A percentile compares a stretch with the other conserved stretches of the same genome.
phyloP scores from a whole-genome alignment of 495 filamentous ascomycete genomes.

The Lindgomyces ingoldianus region DNA sequence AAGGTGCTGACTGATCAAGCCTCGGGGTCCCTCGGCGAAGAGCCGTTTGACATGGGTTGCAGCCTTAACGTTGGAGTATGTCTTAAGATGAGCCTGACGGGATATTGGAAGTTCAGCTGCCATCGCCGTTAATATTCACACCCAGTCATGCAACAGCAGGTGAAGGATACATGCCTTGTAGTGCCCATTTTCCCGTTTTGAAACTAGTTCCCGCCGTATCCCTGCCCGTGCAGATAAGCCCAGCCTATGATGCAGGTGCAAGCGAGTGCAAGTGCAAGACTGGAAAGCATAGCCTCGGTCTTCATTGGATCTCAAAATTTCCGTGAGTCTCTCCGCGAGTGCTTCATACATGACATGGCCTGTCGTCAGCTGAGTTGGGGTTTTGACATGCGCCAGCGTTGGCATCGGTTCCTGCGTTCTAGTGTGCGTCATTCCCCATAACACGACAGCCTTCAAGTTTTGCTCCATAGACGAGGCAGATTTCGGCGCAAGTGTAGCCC shows the following conservation, averaged over 20 bases:
- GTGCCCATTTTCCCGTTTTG: conserved; percentile 23
- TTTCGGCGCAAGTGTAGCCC: neutral
- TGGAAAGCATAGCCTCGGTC: neutral
- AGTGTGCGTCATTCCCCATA: neutral
- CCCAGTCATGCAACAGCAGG: conserved; percentile 5
- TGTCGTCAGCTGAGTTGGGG: conserved; percentile 10
- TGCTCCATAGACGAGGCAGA: neutral
- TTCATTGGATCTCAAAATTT: neutral
- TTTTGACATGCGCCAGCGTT: neutral
- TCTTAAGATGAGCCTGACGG: conserved; percentile 1
- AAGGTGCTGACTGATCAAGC: neutral
- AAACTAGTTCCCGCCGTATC: conserved; percentile 8
- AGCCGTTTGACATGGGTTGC: neutral
- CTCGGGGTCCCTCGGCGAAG: neutral
- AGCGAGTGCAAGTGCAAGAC: neutral
- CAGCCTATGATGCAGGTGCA: neutral
- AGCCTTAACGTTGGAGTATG: neutral
- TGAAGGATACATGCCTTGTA: neutral
- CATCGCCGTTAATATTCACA: neutral
- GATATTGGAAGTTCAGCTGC: conserved; percentile 5
- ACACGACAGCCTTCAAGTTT: too few relatives aligned
- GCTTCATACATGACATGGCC: conserved; percentile 3
- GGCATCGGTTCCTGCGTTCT: neutral
- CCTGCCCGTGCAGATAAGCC: conserved; percentile 25
- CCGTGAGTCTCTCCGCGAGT: neutral